A percentile compares a stretch with the other conserved stretches of the same genome.
phyloP scores from a whole-genome alignment of 192 early-diverging fungal species.

The Chytriomyces sp. region DNA sequence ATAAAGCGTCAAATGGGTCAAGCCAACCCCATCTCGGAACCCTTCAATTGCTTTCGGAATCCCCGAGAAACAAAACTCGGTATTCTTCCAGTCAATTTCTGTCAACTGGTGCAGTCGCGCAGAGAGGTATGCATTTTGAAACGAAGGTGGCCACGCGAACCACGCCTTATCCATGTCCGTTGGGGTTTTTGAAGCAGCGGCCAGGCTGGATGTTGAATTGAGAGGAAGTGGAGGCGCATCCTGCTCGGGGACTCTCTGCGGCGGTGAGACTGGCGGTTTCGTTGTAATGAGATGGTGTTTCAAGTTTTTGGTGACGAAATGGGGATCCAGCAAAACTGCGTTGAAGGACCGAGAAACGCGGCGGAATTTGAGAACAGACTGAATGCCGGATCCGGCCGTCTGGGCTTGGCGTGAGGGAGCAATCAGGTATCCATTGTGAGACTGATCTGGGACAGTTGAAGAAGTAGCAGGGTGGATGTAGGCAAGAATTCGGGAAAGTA shows the following conservation, averaged over 20 bases:
- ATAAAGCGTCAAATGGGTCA: slow-evolving; percentile 6
- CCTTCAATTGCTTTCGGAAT: neutral
- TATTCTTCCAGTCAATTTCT: slow-evolving; percentile 20
- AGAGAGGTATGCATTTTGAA: neutral
- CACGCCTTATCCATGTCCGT: slow-evolving; percentile 6
- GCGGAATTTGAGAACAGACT: neutral
- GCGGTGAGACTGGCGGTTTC: neutral
- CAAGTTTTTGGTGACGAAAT: neutral
- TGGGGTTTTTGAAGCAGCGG: neutral
- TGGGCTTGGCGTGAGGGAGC: no score
- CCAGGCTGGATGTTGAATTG: neutral
- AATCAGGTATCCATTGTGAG: no score
- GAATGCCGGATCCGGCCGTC: neutral
- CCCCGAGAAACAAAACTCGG: slow-evolving; percentile 2
- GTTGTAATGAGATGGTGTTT: neutral
- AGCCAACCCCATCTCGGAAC: neutral
- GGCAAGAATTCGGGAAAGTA: slow-evolving; percentile 1
- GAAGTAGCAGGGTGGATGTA: neutral
- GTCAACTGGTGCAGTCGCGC: neutral
- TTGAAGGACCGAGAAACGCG: slow-evolving; percentile 16
- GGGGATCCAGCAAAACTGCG: neutral
- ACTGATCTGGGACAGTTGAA: no score
- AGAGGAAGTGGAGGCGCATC: neutral
- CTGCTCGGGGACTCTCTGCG: neutral
- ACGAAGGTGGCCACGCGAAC: neutral